Percentiles rank a stretch among this genome's conserved stretches.
phyloP scores from a whole-genome alignment of 2,329 filamentous ascomycete species.

The Pleomassaria siparia region DNA sequence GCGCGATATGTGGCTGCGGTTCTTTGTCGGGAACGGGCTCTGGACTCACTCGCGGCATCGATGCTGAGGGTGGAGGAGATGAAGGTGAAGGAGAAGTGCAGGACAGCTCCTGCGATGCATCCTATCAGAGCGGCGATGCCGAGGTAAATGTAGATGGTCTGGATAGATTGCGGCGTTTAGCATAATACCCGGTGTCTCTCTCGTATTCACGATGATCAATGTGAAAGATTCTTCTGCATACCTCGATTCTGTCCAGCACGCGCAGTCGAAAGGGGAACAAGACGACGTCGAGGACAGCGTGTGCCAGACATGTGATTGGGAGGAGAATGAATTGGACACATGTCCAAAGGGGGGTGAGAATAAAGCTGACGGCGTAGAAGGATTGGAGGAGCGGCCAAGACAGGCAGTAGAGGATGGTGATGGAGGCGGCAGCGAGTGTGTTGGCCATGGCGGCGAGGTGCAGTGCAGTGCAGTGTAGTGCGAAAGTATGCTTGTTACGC shows the following conservation, averaged over 20 bases:
- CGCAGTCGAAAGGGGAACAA: conserved; percentile 50
- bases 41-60: conserved; percentile 22
- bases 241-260: conserved; percentile 58
- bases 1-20: conserved; percentile 34
- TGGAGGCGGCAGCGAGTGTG: neutral
- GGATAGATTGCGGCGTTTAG: conserved; percentile 36
- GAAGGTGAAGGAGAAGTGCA: conserved; percentile 60
- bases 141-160: conserved; percentile 60
- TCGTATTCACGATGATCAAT: neutral
- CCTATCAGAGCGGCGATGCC: conserved; percentile 69
- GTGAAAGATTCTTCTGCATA: conserved; percentile 39
- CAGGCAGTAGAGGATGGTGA: conserved; percentile 31
- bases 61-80: conserved; percentile 55
- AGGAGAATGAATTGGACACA: conserved; percentile 52
- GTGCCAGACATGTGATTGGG: conserved; percentile 52
- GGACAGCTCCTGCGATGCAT: conserved; percentile 60
- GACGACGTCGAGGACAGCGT: conserved; percentile 44
- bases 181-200: conserved; percentile 3
- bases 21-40: conserved; percentile 12
- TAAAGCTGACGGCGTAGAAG: conserved; percentile 40
- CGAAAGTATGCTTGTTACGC: too few species aligned
- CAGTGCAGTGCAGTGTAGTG: too few species aligned
- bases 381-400: conserved; percentile 44
- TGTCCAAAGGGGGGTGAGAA: conserved; percentile 52
- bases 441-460: neutral